A percentile compares a stretch with the other conserved stretches of the same genome.
These are phyloP conservation scores for Tirmania nivea DNA, from an alignment of 495 filamentous ascomycete species.

Conservation along the genomic window DNA sequence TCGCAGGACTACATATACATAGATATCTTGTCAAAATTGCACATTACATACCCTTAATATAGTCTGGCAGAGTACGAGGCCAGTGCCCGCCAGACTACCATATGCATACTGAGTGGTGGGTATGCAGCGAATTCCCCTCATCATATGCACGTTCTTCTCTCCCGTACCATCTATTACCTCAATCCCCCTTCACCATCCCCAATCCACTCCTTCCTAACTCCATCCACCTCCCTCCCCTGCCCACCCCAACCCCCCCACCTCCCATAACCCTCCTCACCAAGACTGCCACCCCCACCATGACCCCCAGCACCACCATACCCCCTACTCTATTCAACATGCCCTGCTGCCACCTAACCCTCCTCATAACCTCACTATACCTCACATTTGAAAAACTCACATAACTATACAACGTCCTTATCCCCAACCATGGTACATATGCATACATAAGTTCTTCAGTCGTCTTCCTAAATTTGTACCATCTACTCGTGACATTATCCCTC, in stretches of 20 bases:
- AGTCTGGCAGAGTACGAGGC: too few species aligned
- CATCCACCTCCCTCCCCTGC: not conserved
- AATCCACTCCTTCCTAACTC: not conserved
- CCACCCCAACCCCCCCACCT: not conserved
- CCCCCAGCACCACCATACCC: constrained; percentile 10
- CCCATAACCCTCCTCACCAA: not conserved
- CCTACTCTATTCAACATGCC: constrained; percentile 28
- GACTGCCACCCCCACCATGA: not conserved
- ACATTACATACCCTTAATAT: too few species aligned
- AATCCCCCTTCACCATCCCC: not conserved
- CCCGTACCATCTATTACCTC: too few species aligned
- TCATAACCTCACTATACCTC: constrained; percentile 64
- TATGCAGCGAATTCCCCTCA: too few species aligned
- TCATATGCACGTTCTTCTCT: too few species aligned
- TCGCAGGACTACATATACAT: too few species aligned
- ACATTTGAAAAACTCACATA: constrained; percentile 82
- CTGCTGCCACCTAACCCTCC: constrained; percentile 45
- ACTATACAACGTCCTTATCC: constrained; percentile 84
- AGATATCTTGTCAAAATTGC: too few species aligned
- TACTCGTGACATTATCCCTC: constrained; percentile 56
- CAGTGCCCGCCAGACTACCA: too few species aligned
- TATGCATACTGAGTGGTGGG: too few species aligned
- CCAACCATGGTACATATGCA: constrained; percentile 48
- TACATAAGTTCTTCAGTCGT: constrained; percentile 64
- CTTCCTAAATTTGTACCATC: constrained; percentile 57